Conservation (phyloP, 148 eudicot genomes). For the Diospyros lotus region DNA sequence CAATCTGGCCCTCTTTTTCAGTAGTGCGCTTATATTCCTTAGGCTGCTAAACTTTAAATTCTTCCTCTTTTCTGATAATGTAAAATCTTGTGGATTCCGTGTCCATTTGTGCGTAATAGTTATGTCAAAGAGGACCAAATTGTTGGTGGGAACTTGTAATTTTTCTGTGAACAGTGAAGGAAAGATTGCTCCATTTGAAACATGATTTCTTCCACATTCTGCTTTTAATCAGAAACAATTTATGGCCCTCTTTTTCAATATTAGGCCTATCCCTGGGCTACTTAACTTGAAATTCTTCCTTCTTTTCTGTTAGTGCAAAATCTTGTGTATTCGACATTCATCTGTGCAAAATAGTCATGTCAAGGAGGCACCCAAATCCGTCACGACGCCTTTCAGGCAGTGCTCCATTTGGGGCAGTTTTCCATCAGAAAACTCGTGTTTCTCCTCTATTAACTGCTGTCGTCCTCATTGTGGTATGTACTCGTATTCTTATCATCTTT, state of each 20-base stretch:
- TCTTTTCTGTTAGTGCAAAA: constrained; percentile 12
- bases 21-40: not conserved
- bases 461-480: constrained; percentile 46
- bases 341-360: constrained; percentile 32
- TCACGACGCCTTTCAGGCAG: constrained; percentile 42
- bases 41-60: not conserved
- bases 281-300: not conserved
- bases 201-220: not conserved
- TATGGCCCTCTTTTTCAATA: not conserved
- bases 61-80: constrained; percentile 10
- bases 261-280: not conserved
- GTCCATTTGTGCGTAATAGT: too few species aligned
- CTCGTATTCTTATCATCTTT: not conserved
- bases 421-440: constrained; percentile 44
- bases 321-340: not conserved
- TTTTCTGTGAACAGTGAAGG: not conserved
- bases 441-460: constrained; percentile 45
- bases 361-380: constrained; percentile 50
- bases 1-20: not conserved
- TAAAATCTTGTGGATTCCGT: not conserved
- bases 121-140: too few species aligned
- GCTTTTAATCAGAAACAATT: not conserved
- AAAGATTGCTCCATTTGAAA: not conserved
- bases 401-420: constrained; percentile 44
- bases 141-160: not conserved